Base-by-base conservation (phyloP, 1,284 basidiomycete species). In the Sanghuangporus sanghuang region DNA sequence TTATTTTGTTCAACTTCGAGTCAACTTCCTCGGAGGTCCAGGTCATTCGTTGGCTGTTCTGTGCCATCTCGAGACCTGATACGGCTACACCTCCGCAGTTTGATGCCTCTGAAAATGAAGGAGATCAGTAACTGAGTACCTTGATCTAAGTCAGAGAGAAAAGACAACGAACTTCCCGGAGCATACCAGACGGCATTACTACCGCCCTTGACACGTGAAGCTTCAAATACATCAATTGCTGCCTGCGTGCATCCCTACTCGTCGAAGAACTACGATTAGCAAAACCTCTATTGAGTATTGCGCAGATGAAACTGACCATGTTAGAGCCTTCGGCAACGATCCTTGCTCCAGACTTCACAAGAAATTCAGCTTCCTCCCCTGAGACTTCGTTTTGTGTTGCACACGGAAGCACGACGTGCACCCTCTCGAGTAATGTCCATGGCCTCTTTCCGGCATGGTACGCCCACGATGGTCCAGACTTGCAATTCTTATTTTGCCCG, bases 341-440 rank as follows among this genome's bases (percentile, higher is more conserved):
- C 71, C 84, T 79, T 70, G 85, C 84, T 68, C 90, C 90, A 48
- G 87, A 85, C 70, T 83, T 83, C 73, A 91, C 72, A 68, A 91
- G 82, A 8, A 83, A 85, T 75, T 87, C 77, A 62, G 90, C 90
- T 74, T 93, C 90, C 68, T 84, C 84, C 56, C 78, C 82, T 50
- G 81, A 82, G n/a, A 92, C 81, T 76, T 93, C 90, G 77, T 93
- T 93, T 76, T 92, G 89, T 32, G 89, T 91, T 12, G 90, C 90
- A 64, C 83, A 87, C 23, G 90, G 90, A 21, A 92, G 81, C 2
- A 89, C 90, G 67, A 92, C 83, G 77, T 92, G 87, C 68, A 87
- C 79, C 68, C 80, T 78, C 50, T 79, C 74, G 67, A 92, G 78
- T 55, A 92, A 80, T n/a, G 83, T 85, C 90, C 90, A 93, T 9